Evolutionary conservation across 2,329 filamentous ascomycete genomes (phyloP).

Genomic region (Sarocladium oryzae): DNA sequence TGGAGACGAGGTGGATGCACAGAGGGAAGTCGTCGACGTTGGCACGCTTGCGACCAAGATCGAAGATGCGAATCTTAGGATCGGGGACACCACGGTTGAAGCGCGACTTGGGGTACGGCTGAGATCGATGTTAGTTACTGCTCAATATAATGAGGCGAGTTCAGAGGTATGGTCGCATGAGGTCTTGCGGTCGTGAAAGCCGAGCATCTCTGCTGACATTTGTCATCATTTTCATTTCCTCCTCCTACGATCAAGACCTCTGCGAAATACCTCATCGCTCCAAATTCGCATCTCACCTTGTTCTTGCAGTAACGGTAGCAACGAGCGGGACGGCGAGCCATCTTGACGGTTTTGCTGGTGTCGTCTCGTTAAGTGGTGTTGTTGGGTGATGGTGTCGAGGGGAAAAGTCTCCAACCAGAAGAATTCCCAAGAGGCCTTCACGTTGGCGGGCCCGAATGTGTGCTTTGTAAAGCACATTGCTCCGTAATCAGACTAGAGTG

Average conservation of each 20-base stretch:
- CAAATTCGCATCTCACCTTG: slow-evolving; percentile 65
- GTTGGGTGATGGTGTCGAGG: slow-evolving; percentile 28
- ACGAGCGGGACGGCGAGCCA: slow-evolving; percentile 98
- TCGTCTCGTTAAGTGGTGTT: slow-evolving; percentile 25
- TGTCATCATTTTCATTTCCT: neutral
- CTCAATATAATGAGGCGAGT: slow-evolving; percentile 4
- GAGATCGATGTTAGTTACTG: slow-evolving; percentile 11
- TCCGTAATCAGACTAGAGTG: neutral
- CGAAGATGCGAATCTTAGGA: slow-evolving; percentile 91
- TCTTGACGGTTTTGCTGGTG: slow-evolving; percentile 63
- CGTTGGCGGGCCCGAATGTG: neutral
- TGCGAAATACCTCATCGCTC: neutral
- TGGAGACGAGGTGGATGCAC: slow-evolving; percentile 98
- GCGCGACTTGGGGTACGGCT: slow-evolving; percentile 98
- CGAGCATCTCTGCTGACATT: neutral
- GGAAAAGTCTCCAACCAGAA: slow-evolving; percentile 17
- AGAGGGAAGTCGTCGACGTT: slow-evolving; percentile 99
- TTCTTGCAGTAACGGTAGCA: slow-evolving; percentile 99
- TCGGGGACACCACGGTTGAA: slow-evolving; percentile 99
- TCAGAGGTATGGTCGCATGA: slow-evolving; percentile 6
- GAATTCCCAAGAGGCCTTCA: neutral
- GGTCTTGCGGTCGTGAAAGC: neutral
- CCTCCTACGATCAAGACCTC: slow-evolving; percentile 1
- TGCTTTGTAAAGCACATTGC: neutral
- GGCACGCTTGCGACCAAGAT: slow-evolving; percentile 96